Evolutionary conservation across 352 stramenopile genomes (phyloP).

Genomic region (Globisporangium ultimum): DNA sequence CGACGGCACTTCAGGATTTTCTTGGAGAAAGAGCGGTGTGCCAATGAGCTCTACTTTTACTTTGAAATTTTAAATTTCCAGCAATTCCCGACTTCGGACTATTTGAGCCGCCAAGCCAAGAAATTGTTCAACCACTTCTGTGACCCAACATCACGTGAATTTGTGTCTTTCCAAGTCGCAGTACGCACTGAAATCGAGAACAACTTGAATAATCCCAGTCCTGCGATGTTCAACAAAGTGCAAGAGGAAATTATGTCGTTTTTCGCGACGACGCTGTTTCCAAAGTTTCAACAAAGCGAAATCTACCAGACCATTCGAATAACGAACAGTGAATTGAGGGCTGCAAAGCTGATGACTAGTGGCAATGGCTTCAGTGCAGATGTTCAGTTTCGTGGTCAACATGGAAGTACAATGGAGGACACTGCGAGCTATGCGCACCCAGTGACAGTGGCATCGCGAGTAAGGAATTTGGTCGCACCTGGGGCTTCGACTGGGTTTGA

Average conservation of each 20-base stretch:
- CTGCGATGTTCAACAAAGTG: constrained; percentile 66
- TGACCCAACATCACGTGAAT: constrained; percentile 57
- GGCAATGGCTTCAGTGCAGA: constrained; percentile 10
- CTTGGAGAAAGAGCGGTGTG: constrained; percentile 68
- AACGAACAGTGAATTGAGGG: constrained; percentile 18
- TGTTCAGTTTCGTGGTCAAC: neutral
- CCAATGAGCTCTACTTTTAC: constrained; percentile 73
- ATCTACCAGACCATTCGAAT: constrained; percentile 59
- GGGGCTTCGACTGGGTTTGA: constrained; percentile 8
- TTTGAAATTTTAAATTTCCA: constrained; percentile 70
- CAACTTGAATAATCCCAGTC: constrained; percentile 35
- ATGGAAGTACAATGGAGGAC: neutral
- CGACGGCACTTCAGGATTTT: constrained; percentile 64
- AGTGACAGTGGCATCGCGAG: constrained; percentile 3
- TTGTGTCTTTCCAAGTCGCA: constrained; percentile 33
- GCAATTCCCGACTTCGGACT: constrained; percentile 75
- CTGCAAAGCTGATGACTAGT: constrained; percentile 23
- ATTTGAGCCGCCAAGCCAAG: constrained; percentile 56
- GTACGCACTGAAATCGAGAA: constrained; percentile 27
- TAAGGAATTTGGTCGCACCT: neutral
- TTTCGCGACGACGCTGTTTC: constrained; percentile 60
- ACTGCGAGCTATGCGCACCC: neutral
- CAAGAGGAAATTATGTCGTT: constrained; percentile 72
- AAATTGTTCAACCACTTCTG: constrained; percentile 71
- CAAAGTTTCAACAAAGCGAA: constrained; percentile 72